Conservation (phyloP, 2,329 filamentous ascomycete species). For the Stachybotrys chartarum region DNA sequence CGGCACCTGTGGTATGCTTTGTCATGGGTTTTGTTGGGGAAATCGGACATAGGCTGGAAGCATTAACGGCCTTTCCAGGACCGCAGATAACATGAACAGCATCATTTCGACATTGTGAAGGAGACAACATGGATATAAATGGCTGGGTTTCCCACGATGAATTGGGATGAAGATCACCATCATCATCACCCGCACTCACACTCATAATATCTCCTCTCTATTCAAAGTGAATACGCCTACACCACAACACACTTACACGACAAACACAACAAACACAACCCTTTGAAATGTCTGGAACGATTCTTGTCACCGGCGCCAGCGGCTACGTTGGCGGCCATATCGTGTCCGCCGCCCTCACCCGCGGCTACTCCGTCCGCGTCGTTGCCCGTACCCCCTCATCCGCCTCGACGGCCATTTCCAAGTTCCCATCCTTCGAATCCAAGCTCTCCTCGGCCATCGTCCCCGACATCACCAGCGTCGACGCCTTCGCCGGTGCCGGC, state of each 20-base stretch:
- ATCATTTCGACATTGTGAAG: no score
- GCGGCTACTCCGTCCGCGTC: constrained; percentile 5
- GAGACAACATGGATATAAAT: no score
- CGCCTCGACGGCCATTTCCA: not conserved
- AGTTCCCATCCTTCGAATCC: not conserved
- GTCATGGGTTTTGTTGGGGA: no score
- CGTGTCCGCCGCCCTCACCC: constrained; percentile 2
- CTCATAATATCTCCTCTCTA: not conserved
- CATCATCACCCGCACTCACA: not conserved
- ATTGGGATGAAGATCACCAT: no score
- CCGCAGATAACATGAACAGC: no score
- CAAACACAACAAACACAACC: not conserved
- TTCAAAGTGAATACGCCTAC: no score
- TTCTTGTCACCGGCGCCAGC: constrained; percentile 8
- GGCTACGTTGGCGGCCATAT: constrained; percentile 6
- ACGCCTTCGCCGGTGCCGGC: constrained; percentile 58
- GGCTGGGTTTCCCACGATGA: no score
- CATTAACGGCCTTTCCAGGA: no score
- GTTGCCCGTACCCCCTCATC: constrained; percentile 2
- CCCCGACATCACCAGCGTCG: constrained; percentile 61
- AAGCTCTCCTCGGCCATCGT: constrained; percentile 49
- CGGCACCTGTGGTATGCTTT: no score
- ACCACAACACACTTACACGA: not conserved
- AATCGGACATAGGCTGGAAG: no score
- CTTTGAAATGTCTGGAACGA: not conserved